Percentiles rank a stretch among this genome's conserved stretches.
Evolutionary conservation across 2,329 filamentous ascomycete species (phyloP).

Genomic region (Calonectria pseudoreteaudii): DNA sequence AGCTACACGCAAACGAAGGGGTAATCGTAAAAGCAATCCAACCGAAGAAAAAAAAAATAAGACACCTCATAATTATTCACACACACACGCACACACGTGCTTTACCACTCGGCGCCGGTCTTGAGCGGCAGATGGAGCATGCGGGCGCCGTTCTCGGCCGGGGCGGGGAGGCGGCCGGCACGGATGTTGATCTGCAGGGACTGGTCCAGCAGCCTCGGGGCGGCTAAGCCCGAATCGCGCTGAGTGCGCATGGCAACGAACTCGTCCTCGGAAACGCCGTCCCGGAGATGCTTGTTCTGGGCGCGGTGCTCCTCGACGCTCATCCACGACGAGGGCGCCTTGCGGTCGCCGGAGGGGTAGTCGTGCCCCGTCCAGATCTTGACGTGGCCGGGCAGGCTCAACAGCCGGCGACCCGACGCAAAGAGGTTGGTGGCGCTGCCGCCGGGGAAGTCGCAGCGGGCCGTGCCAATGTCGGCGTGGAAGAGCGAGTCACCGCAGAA

Average conservation of each 20-base stretch:
- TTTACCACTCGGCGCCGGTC: slow-evolving; percentile 24
- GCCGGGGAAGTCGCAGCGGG: slow-evolving; percentile 67
- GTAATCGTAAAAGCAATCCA: background rate
- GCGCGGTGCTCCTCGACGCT: slow-evolving; percentile 60
- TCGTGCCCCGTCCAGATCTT: slow-evolving; percentile 68
- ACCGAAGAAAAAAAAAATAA: background rate
- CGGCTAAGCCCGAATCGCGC: slow-evolving; percentile 56
- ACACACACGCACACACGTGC: too few relatives aligned
- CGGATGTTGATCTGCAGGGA: slow-evolving; percentile 66
- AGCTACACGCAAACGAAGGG: background rate
- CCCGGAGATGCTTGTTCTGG: slow-evolving; percentile 61
- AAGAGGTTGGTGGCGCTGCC: slow-evolving; percentile 59
- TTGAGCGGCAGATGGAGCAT: slow-evolving; percentile 53
- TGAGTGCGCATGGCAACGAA: slow-evolving; percentile 58
- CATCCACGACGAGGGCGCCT: slow-evolving; percentile 52
- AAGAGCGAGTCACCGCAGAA: slow-evolving; percentile 68
- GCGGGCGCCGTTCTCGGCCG: slow-evolving; percentile 44
- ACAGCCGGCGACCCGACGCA: slow-evolving; percentile 55
- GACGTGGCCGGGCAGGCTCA: slow-evolving; percentile 55
- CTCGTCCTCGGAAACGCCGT: slow-evolving; percentile 54
- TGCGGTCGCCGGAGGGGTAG: slow-evolving; percentile 55
- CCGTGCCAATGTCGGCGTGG: slow-evolving; percentile 63
- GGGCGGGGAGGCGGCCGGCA: slow-evolving; percentile 56
- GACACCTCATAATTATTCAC: background rate
- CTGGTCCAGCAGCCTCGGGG: slow-evolving; percentile 61